Percentiles rank a stretch among this genome's conserved stretches.
Conservation (phyloP, 2,329 filamentous ascomycete genomes). For the Cryphonectria naterciae region DNA sequence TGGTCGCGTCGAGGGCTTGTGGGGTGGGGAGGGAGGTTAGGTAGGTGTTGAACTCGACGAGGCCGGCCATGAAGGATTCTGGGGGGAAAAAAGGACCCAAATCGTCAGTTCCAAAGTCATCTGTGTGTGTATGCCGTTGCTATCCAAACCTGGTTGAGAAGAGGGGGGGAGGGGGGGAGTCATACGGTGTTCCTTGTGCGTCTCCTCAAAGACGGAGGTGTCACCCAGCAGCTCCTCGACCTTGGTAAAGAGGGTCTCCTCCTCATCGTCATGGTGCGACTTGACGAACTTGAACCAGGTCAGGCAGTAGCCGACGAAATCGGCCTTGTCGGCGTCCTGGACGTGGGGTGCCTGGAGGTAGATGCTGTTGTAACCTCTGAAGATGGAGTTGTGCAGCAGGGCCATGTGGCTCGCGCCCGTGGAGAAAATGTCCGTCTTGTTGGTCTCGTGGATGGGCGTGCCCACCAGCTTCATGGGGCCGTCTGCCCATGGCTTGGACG, state of each 20-base stretch:
- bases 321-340: slow-evolving; percentile 53
- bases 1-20: slow-evolving; percentile 47
- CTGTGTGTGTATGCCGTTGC: neutral
- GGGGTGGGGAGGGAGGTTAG: slow-evolving; percentile 48
- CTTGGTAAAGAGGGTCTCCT: slow-evolving; percentile 58
- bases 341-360: slow-evolving; percentile 62
- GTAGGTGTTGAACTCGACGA: slow-evolving; percentile 57
- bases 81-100: neutral
- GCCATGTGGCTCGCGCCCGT: slow-evolving; percentile 65
- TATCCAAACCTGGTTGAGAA: neutral
- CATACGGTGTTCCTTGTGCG: slow-evolving; percentile 59
- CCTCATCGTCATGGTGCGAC: slow-evolving; percentile 65
- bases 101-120: slow-evolving; percentile 3
- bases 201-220: slow-evolving; percentile 55
- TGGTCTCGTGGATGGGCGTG: slow-evolving; percentile 57
- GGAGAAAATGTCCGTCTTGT: slow-evolving; percentile 62
- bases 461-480: slow-evolving; percentile 56
- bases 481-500: slow-evolving; percentile 54
- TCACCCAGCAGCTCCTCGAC: slow-evolving; percentile 56
- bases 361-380: slow-evolving; percentile 67
- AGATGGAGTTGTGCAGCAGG: slow-evolving; percentile 64
- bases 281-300: slow-evolving; percentile 64
- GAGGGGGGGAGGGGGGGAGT: neutral
- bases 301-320: slow-evolving; percentile 62
- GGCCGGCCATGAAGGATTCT: slow-evolving; percentile 55